A percentile compares a stretch with the other conserved stretches of the same genome.
Evolutionary conservation across 1,284 basidiomycete genomes (phyloP).

Genomic region (Phellopilus nigrolimitatus): DNA sequence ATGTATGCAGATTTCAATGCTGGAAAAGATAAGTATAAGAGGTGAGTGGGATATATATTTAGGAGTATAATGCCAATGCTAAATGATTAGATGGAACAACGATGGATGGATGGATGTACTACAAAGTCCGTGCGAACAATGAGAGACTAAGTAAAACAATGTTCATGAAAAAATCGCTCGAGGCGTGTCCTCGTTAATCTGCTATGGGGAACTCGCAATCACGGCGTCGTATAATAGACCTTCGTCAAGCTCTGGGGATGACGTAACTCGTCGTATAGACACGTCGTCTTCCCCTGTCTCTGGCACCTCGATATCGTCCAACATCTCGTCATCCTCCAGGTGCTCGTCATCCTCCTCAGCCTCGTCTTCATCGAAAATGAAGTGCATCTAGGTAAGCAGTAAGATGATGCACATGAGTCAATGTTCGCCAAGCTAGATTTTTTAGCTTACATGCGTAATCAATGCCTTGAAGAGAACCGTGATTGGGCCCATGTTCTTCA

Average conservation of each 20-base stretch:
- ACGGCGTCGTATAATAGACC: neutral
- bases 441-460: conserved; percentile 62
- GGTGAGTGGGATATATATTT: neutral
- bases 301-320: conserved; percentile 3
- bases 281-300: conserved; percentile 1
- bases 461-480: conserved; percentile 73
- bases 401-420: neutral
- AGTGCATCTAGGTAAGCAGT: conserved; percentile 44
- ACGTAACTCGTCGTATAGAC: conserved; percentile 7
- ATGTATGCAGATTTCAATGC: too few species aligned
- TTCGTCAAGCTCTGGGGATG: conserved; percentile 17
- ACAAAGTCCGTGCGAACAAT: neutral
- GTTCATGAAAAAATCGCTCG: neutral
- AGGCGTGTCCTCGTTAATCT: neutral
- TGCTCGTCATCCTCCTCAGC: conserved; percentile 37
- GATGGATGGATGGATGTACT: neutral
- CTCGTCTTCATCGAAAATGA: conserved; percentile 43
- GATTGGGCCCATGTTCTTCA: conserved; percentile 73
- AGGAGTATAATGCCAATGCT: neutral
- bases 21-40: too few species aligned
- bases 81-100: neutral
- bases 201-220: neutral
- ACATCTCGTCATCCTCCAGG: neutral
- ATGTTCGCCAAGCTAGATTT: neutral
- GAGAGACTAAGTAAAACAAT: neutral